Evolutionary conservation across 345 rosid genomes (phyloP).

Genomic region (Syzygium jambos): DNA sequence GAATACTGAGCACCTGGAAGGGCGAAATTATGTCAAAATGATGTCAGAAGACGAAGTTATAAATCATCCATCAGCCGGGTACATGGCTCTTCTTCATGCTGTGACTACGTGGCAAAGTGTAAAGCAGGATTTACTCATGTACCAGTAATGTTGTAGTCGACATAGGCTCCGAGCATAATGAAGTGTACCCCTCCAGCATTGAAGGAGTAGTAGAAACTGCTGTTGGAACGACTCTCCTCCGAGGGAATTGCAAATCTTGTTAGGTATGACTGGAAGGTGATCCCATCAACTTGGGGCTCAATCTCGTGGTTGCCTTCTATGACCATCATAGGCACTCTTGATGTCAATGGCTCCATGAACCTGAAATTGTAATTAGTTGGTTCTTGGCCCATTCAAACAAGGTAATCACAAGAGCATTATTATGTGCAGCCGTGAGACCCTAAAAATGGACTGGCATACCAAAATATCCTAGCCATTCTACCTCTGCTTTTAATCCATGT

Average conservation of each 20-base stretch:
- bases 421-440: neutral
- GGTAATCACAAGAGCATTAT: neutral
- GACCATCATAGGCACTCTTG: constrained; percentile 85
- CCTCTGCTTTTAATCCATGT: neutral
- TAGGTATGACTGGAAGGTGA: constrained; percentile 64
- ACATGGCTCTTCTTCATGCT: neutral
- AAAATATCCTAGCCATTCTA: neutral
- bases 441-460: neutral
- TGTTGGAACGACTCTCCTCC: constrained; percentile 59
- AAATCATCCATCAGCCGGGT: neutral
- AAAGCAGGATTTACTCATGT: neutral
- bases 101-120: neutral
- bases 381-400: neutral
- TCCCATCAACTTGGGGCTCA: constrained; percentile 59
- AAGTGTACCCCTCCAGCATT: constrained; percentile 82
- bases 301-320: constrained; percentile 89
- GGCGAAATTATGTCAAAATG: neutral
- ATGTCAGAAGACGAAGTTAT: neutral
- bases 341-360: constrained; percentile 79
- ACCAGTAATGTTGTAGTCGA: constrained; percentile 66
- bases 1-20: constrained; percentile 53
- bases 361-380: constrained; percentile 14
- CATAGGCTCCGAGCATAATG: constrained; percentile 80
- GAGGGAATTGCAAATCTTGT: constrained; percentile 74
- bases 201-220: constrained; percentile 77